Conservation (phyloP, 1,139 yeast genomes). For the Magnusiomyces ingens region DNA sequence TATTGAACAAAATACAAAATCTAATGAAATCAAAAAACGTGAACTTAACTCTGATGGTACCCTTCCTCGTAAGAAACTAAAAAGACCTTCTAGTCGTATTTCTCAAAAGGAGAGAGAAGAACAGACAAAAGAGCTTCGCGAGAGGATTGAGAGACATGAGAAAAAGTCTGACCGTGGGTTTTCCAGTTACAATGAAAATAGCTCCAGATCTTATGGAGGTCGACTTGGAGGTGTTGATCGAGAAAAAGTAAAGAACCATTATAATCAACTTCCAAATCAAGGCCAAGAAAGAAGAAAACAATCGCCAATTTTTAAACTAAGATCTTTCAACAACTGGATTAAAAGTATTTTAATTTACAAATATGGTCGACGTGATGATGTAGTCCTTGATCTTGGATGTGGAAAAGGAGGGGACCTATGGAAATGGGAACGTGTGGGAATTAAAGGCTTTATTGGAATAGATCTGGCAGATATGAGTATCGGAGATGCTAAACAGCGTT, state of each 20-base stretch:
- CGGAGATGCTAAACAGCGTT: conserved; percentile 75
- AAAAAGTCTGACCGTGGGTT: conserved; percentile 17
- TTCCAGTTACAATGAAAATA: conserved; percentile 23
- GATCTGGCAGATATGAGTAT: conserved; percentile 89
- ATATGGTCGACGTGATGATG: conserved; percentile 42
- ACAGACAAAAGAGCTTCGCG: conserved; percentile 22
- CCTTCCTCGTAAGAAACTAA: conserved; percentile 19
- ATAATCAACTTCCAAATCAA: conserved; percentile 76
- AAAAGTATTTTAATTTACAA: conserved; percentile 80
- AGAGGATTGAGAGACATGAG: conserved; percentile 18
- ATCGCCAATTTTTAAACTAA: conserved; percentile 77
- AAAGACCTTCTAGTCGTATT: conserved; percentile 26
- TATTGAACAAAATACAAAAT: too few species aligned
- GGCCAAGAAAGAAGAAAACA: conserved; percentile 57
- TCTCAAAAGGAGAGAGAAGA: conserved; percentile 21
- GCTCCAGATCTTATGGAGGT: neutral
- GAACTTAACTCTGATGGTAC: too few species aligned
- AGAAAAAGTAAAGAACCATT: conserved; percentile 60
- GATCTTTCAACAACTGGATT: conserved; percentile 87
- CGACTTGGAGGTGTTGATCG: conserved; percentile 23
- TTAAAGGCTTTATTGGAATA: conserved; percentile 76
- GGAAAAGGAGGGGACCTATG: conserved; percentile 97
- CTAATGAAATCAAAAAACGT: neutral
- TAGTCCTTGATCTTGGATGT: conserved; percentile 82
- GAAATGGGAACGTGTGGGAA: conserved; percentile 73